These are phyloP conservation scores for Chalciporus piperatus DNA, from an alignment of 768 basidiomycete species.

Conservation along the genomic window DNA sequence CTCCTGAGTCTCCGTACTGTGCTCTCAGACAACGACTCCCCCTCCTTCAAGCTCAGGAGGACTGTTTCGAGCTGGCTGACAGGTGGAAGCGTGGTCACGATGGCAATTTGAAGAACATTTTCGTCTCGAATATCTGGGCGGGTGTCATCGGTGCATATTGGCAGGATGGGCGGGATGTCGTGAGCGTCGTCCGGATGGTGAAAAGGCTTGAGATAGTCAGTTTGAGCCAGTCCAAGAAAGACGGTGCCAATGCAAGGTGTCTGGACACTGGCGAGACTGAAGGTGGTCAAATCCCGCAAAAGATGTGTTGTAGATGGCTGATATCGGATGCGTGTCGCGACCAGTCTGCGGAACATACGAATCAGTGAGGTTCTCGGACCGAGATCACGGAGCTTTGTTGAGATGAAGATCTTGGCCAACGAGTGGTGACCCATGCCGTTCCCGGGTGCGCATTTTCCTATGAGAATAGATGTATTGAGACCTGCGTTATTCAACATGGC, in stretches of 20 bases:
- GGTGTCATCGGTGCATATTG: constrained; percentile 19
- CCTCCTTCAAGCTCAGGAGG: constrained; percentile 23
- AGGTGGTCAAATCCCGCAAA: constrained; percentile 17
- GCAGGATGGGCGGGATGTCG: constrained; percentile 11
- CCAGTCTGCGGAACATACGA: constrained; percentile 26
- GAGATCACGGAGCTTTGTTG: constrained; percentile 25
- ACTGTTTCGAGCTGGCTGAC: constrained; percentile 18
- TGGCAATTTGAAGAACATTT: constrained; percentile 16
- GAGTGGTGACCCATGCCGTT: constrained; percentile 29
- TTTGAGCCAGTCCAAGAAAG: constrained; percentile 20
- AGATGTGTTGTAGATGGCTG: constrained; percentile 20
- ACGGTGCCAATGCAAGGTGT: constrained; percentile 17
- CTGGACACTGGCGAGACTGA: constrained; percentile 26
- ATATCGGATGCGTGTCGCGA: constrained; percentile 24
- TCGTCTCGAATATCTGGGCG: background rate
- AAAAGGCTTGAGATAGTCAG: background rate
- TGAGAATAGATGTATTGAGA: constrained; percentile 26
- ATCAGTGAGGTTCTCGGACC: constrained; percentile 21
- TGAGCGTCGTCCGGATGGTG: constrained; percentile 17
- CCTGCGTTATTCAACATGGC: constrained; percentile 28
- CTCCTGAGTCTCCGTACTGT: constrained; percentile 24
- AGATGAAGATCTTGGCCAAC: constrained; percentile 25
- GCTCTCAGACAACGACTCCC: constrained; percentile 22
- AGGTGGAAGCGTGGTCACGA: constrained; percentile 21
- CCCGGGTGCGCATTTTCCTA: constrained; percentile 20